Evolutionary conservation across 148 eudicot genomes (phyloP).

Genomic region (Heliosperma pusillum): DNA sequence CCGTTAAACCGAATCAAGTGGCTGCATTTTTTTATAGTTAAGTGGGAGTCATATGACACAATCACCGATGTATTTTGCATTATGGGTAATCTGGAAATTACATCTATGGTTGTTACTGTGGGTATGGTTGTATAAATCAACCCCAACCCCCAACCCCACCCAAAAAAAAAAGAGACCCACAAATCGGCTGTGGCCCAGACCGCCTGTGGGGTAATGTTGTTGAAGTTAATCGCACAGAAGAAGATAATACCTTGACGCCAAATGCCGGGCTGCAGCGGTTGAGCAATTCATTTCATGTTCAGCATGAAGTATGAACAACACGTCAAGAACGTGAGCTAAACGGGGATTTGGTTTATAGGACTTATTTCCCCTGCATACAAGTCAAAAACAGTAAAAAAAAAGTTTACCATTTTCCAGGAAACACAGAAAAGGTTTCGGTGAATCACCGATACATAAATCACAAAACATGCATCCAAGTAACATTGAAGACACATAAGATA

Average conservation of each 20-base stretch:
- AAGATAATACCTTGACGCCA: slow-evolving; percentile 75
- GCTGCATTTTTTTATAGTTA: not conserved
- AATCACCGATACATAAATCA: not conserved
- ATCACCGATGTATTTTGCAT: not conserved
- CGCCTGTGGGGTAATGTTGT: not conserved
- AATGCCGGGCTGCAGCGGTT: slow-evolving; percentile 97
- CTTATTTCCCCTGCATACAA: slow-evolving; percentile 68
- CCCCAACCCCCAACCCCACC: not conserved
- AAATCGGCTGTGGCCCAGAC: not conserved
- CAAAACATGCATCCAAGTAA: not conserved
- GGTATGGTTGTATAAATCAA: not conserved
- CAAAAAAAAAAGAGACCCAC: no score
- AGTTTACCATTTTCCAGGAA: not conserved
- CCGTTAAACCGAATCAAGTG: not conserved
- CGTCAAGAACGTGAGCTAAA: slow-evolving; percentile 86
- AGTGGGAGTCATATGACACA: not conserved
- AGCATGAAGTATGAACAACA: slow-evolving; percentile 90
- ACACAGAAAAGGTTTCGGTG: not conserved
- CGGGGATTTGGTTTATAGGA: slow-evolving; percentile 91
- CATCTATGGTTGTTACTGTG: not conserved
- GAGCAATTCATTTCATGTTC: slow-evolving; percentile 99
- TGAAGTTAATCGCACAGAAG: not conserved
- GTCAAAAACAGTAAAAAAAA: not conserved
- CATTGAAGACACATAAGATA: not conserved
- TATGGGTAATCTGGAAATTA: not conserved